Conservation (phyloP, 1,284 basidiomycete species). For the Ceratobasidium sp. region DNA sequence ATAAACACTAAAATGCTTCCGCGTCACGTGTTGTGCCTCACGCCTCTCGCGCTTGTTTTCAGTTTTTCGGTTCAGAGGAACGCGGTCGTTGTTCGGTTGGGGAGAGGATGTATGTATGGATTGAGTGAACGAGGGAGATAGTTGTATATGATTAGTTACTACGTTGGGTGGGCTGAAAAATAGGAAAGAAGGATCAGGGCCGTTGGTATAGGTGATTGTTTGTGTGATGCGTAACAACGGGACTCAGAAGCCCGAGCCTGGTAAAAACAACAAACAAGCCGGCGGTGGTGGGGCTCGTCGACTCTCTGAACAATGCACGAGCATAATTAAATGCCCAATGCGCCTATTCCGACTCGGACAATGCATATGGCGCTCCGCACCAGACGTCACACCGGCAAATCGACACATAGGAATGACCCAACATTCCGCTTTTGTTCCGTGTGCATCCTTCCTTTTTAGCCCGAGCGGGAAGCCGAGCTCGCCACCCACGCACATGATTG, state of each 20-base stretch:
- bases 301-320: not conserved
- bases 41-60: not conserved
- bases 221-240: slow-evolving; percentile 21
- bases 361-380: not conserved
- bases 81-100: not conserved
- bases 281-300: not conserved
- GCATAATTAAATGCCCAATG: not conserved
- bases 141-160: not conserved
- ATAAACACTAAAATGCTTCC: slow-evolving; percentile 40
- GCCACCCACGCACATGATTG: no score
- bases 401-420: no score
- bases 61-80: not conserved
- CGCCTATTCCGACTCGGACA: slow-evolving; percentile 16
- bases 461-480: no score
- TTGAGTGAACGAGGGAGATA: not conserved
- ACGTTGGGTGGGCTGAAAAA: not conserved
- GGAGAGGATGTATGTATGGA: not conserved
- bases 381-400: not conserved
- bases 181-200: not conserved
- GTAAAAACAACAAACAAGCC: slow-evolving; percentile 3
- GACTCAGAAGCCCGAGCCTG: slow-evolving; percentile 9
- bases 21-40: slow-evolving; percentile 32
- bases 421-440: no score
- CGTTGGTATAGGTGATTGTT: not conserved
- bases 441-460: no score